Evolutionary conservation across 1,284 basidiomycete species (phyloP).

Genomic region (Stygiomarasmius scandens): DNA sequence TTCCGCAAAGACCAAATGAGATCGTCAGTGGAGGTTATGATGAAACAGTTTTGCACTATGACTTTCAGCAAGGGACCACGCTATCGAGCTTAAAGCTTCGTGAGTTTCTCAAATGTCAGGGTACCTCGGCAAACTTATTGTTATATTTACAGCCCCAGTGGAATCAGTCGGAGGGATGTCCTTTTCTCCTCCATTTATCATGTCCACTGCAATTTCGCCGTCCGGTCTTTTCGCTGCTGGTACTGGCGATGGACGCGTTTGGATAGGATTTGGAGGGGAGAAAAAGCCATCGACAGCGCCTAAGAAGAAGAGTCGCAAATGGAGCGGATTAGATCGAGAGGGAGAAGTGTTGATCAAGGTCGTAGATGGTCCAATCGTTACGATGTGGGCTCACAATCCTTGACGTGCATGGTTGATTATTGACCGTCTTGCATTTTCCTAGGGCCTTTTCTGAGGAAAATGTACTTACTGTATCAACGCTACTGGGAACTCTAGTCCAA

Average conservation of each 20-base stretch:
- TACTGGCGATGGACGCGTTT: conserved; percentile 73
- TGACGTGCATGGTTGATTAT: conserved; percentile 2
- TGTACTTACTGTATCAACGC: conserved; percentile 54
- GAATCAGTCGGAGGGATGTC: conserved; percentile 49
- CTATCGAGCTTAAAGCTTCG: conserved; percentile 64
- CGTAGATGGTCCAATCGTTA: conserved; percentile 72
- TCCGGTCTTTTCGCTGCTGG: conserved; percentile 67
- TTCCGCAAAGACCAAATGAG: conserved; percentile 69
- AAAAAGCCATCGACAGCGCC: conserved; percentile 36
- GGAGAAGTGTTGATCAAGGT: conserved; percentile 48
- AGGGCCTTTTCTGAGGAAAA: conserved; percentile 55
- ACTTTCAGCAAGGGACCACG: conserved; percentile 56
- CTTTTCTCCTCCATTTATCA: conserved; percentile 74
- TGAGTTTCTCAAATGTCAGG: too few relatives aligned
- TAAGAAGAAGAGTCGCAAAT: conserved; percentile 56
- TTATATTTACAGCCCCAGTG: conserved; percentile 38
- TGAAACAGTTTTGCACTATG: conserved; percentile 66
- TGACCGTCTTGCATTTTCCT: background rate
- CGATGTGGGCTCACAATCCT: conserved; percentile 49
- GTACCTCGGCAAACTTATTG: too few relatives aligned
- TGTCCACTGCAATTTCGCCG: conserved; percentile 57
- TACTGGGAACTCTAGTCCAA: conserved; percentile 58
- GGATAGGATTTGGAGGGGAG: conserved; percentile 69
- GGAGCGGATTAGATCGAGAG: conserved; percentile 65
- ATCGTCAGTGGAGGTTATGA: conserved; percentile 80